A percentile compares a stretch with the other conserved stretches of the same genome.
These are phyloP conservation scores for Suillus subluteus DNA, from an alignment of 768 basidiomycete genomes.

Conservation along the genomic window DNA sequence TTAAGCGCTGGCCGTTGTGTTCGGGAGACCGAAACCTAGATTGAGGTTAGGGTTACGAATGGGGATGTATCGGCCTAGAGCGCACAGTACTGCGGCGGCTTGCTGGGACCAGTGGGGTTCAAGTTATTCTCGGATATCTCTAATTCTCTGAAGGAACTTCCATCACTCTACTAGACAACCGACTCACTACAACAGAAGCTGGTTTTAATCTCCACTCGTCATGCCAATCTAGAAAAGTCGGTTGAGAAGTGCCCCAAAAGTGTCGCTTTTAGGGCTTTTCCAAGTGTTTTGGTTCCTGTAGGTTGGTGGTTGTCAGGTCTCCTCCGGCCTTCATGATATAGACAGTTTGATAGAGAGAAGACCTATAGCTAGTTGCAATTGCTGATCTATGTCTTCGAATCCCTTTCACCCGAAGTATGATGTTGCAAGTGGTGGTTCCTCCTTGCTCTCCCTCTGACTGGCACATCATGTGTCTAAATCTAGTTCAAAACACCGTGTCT, in stretches of 20 bases:
- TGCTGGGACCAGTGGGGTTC: background rate
- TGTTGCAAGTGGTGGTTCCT: background rate
- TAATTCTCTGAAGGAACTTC: background rate
- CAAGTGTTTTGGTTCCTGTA: background rate
- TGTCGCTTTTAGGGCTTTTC: background rate
- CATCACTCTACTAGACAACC: slow-evolving; percentile 11
- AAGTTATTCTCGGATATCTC: background rate
- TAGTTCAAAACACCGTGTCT: background rate
- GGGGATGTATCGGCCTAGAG: slow-evolving; percentile 2
- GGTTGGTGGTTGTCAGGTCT: background rate
- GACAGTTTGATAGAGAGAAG: slow-evolving; percentile 4
- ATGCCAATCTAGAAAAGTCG: background rate
- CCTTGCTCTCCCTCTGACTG: slow-evolving; percentile 9
- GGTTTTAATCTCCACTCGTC: slow-evolving; percentile 11
- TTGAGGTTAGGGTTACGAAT: slow-evolving; percentile 36
- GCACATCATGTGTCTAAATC: background rate
- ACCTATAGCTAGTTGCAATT: background rate
- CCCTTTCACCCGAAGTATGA: slow-evolving; percentile 4
- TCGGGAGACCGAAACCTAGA: slow-evolving; percentile 43
- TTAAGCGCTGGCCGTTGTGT: background rate
- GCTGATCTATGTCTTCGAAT: slow-evolving; percentile 6
- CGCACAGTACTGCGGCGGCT: background rate
- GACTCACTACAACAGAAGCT: slow-evolving; percentile 10
- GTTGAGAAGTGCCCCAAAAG: background rate
- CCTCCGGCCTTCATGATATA: background rate